Conservation (phyloP, 140 eudicot species). For the Stevia rebaudiana region DNA sequence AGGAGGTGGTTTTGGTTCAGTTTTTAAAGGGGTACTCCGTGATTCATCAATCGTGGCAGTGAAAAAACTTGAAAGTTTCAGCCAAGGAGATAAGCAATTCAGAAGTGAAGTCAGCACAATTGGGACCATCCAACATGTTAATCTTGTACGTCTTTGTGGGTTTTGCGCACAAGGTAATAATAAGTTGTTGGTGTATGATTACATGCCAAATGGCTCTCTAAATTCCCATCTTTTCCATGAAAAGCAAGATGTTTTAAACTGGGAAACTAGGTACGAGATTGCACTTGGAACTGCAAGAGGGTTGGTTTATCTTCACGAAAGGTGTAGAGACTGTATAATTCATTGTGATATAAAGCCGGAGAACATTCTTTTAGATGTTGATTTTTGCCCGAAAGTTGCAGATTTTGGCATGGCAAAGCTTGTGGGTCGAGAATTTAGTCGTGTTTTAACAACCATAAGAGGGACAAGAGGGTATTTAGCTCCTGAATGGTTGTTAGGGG, state of each 20-base stretch:
- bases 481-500: slow-evolving; percentile 80
- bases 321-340: slow-evolving; percentile 61
- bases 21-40: slow-evolving; percentile 29
- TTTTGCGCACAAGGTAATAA: slow-evolving; percentile 23
- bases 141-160: slow-evolving; percentile 41
- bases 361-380: slow-evolving; percentile 58
- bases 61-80: slow-evolving; percentile 26
- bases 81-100: slow-evolving; percentile 30
- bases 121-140: slow-evolving; percentile 31
- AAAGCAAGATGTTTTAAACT: slow-evolving; percentile 26
- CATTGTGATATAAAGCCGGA: slow-evolving; percentile 84
- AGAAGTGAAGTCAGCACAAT: slow-evolving; percentile 36
- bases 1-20: slow-evolving; percentile 38
- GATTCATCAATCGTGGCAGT: slow-evolving; percentile 34
- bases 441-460: slow-evolving; percentile 67
- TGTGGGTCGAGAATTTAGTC: slow-evolving; percentile 61
- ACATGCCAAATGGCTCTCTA: slow-evolving; percentile 56
- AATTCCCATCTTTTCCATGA: slow-evolving; percentile 42
- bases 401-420: slow-evolving; percentile 88
- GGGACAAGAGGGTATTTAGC: slow-evolving; percentile 82
- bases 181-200: slow-evolving; percentile 50
- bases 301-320: slow-evolving; percentile 64
- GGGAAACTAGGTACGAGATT: slow-evolving; percentile 59
- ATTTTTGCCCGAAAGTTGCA: slow-evolving; percentile 56
- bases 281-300: slow-evolving; percentile 72